Conservation (phyloP, 2,329 filamentous ascomycete species). For the Aspergillus udagawae region DNA sequence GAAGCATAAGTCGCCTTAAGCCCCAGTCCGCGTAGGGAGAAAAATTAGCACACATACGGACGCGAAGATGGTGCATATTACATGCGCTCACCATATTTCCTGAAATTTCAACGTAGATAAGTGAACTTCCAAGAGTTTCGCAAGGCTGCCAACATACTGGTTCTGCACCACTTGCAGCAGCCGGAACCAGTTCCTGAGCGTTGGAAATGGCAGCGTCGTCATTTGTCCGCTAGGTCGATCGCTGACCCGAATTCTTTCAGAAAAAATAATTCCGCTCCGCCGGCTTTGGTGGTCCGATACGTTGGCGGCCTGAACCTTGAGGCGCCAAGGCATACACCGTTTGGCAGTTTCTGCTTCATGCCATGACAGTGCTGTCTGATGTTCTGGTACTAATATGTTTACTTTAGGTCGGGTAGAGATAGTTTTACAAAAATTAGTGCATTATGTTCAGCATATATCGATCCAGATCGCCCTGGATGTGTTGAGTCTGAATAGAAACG, state of each 20-base stretch:
- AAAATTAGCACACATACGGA: neutral
- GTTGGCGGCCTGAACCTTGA: constrained; percentile 2
- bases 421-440: no score
- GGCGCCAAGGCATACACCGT: neutral
- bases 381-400: no score
- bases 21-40: neutral
- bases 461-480: no score
- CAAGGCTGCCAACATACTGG: neutral
- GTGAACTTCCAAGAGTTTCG: neutral
- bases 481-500: no score
- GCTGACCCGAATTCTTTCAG: constrained; percentile 2
- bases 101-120: neutral
- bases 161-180: neutral
- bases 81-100: neutral
- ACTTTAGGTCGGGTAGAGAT: no score
- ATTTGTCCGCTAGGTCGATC: constrained; percentile 12
- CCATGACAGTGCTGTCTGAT: no score
- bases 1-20: neutral
- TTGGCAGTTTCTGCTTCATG: no score
- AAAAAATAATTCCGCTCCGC: neutral
- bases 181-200: neutral
- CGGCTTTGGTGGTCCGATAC: constrained; percentile 6
- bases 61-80: neutral
- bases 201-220: constrained; percentile 8
- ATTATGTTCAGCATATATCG: no score